Conservation (phyloP, 768 basidiomycete genomes). For the Heimioporus sp. region DNA sequence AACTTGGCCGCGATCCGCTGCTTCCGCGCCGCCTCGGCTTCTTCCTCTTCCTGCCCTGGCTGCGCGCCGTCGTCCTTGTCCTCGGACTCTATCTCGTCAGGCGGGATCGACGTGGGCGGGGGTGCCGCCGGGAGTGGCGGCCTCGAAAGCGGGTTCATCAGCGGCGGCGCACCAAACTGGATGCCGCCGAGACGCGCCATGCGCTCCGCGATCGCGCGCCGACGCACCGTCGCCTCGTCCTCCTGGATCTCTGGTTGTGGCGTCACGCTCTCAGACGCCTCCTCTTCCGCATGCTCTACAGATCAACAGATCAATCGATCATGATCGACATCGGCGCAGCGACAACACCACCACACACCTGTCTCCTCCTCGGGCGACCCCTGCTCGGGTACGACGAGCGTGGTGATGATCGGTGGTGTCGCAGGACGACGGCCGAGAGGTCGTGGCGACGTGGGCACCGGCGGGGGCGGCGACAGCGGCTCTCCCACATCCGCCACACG, state of each 20-base stretch:
- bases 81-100: conserved; percentile 22
- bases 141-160: conserved; percentile 33
- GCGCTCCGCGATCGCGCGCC: conserved; percentile 83
- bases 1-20: conserved; percentile 54
- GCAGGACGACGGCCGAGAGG: conserved; percentile 11
- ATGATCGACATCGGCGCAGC: too few relatives aligned
- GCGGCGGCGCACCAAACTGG: conserved; percentile 69
- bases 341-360: conserved; percentile 1
- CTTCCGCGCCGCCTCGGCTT: conserved; percentile 57
- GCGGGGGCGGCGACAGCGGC: conserved; percentile 18
- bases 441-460: conserved; percentile 15
- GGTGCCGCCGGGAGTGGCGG: conserved; percentile 39
- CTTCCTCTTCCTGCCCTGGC: conserved; percentile 37
- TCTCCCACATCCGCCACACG: conserved; percentile 9
- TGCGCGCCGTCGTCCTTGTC: conserved; percentile 11
- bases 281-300: conserved; percentile 12
- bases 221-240: conserved; percentile 50
- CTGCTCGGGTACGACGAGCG: conserved; percentile 10
- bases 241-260: conserved; percentile 26
- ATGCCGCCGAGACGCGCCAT: conserved; percentile 93
- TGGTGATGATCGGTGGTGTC: conserved; percentile 26
- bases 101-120: conserved; percentile 33
- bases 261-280: conserved; percentile 1
- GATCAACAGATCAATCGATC: too few relatives aligned
- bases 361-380: conserved; percentile 2